Conservation (phyloP, 306 rosid species). For the Purshia tridentata region DNA sequence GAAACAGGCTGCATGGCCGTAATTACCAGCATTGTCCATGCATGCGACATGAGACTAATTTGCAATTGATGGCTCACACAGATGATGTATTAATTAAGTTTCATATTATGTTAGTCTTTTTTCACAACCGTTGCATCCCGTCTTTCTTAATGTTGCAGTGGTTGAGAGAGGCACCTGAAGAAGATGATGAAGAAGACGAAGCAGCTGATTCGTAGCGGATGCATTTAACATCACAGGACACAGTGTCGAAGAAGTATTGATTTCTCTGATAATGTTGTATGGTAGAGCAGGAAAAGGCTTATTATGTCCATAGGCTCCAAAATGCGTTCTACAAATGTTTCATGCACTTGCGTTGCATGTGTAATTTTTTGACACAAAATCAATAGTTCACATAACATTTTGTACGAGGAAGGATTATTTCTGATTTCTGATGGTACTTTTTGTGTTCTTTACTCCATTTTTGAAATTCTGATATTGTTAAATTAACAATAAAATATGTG, state of each 20-base stretch:
- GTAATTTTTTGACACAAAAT: constrained; percentile 6
- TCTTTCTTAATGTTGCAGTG: constrained; percentile 46
- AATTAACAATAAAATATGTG: not conserved
- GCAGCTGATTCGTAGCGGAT: constrained; percentile 7
- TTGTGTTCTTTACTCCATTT: not conserved
- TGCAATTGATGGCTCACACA: not conserved
- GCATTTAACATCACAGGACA: constrained; percentile 1
- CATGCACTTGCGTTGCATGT: not conserved
- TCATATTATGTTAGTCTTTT: not conserved
- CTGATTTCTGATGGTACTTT: not conserved
- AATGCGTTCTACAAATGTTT: not conserved
- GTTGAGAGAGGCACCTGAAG: constrained; percentile 84
- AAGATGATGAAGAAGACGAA: constrained; percentile 62
- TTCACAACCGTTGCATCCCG: constrained; percentile 1
- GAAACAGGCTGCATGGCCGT: not conserved
- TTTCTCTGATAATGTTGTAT: constrained; percentile 1
- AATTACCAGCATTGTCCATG: not conserved
- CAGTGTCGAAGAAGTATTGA: not conserved
- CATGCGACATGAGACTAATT: not conserved
- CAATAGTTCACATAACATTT: not conserved
- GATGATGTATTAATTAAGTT: not conserved
- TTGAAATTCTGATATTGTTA: not conserved
- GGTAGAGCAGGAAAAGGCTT: not conserved
- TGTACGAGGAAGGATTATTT: not conserved
- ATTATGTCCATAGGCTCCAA: not conserved